Base-by-base conservation (phyloP, 495 filamentous ascomycete genomes). In the Penicillium robsamsonii region DNA sequence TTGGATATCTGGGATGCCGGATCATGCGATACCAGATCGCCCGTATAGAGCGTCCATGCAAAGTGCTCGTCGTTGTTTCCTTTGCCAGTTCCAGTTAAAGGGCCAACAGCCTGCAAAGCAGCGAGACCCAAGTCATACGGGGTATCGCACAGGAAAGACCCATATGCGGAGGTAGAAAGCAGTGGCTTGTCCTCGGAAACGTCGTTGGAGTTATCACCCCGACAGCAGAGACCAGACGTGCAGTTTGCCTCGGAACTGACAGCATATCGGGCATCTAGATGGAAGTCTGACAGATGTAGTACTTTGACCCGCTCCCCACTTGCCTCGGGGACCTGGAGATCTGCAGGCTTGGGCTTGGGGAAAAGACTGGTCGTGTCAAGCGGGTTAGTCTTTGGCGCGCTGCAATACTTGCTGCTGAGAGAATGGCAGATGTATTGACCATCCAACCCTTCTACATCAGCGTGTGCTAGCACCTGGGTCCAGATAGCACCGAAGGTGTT, bases 271-370 rank as follows among this genome's bases (percentile, higher is more conserved):
- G 83, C 76, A 71, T 86, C 83, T 6, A 86, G 68, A 58, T 85
- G 83, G 42, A 85, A 76, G 56, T 86, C 83, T 0, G 80, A 83
- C 58, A 86, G 55, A 63, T 85, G 83, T 10, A 84, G 66, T 4
- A 86, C 81, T 62, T 85, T 85, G 47, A 82, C 74, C 3, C 76
- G 70, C 63, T 81, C 69, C 0, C 81, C 81, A 42, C 76, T 83
- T 3, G 77, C 56, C 38, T 68, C 62, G 0, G 80, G 81, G 7
- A 61, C 68, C 15, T 53, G 64, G 7, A 67, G 60, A 57, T 80
- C 70, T 8, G 51, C 63, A 5, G 82, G 83, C 60, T 80, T 82
- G 1, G 81, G 79, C 63, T 83, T 85, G 5, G 82, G 77, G 50
- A 86, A 86, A 7, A 78, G 50, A 12, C 54, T 51, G 1, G 71